phyloP scores from a whole-genome alignment of 2,329 filamentous ascomycete species.

The Gnomoniopsis smithogilvyi region DNA sequence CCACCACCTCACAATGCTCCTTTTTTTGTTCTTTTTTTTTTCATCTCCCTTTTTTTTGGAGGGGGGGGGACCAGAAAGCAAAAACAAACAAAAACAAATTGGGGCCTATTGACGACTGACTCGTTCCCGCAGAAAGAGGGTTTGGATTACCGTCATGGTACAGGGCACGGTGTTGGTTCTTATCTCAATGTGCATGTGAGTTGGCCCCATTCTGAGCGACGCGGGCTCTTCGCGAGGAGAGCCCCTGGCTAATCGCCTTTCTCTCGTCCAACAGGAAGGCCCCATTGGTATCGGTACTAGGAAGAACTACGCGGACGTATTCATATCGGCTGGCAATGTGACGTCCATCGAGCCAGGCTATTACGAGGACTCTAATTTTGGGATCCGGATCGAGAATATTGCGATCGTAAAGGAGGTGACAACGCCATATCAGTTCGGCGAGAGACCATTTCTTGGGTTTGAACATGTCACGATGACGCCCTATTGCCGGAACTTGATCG shows the following conservation, averaged over 20 bases:
- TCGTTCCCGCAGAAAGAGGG: constrained; percentile 59
- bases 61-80: no score
- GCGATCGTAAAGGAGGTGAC: constrained; percentile 86
- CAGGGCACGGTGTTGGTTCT: constrained; percentile 91
- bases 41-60: no score
- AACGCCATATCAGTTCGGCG: constrained; percentile 84
- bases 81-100: no score
- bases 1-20: background rate
- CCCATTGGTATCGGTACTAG: constrained; percentile 94
- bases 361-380: constrained; percentile 93
- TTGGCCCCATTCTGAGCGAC: background rate
- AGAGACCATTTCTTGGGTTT: constrained; percentile 91
- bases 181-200: constrained; percentile 81
- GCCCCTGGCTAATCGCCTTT: background rate
- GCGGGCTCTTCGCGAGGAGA: background rate
- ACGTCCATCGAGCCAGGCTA: constrained; percentile 95
- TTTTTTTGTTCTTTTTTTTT: constrained; percentile 3
- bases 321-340: constrained; percentile 87
- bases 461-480: constrained; percentile 98
- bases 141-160: constrained; percentile 93
- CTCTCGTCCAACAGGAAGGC: constrained; percentile 59
- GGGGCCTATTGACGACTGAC: no score
- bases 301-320: constrained; percentile 86
- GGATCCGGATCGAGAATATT: constrained; percentile 95
- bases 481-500: constrained; percentile 85